Percentiles rank a stretch among this genome's conserved stretches.
Conservation (phyloP, 108 stramenopile species). For the Mediolabrus comicus region DNA sequence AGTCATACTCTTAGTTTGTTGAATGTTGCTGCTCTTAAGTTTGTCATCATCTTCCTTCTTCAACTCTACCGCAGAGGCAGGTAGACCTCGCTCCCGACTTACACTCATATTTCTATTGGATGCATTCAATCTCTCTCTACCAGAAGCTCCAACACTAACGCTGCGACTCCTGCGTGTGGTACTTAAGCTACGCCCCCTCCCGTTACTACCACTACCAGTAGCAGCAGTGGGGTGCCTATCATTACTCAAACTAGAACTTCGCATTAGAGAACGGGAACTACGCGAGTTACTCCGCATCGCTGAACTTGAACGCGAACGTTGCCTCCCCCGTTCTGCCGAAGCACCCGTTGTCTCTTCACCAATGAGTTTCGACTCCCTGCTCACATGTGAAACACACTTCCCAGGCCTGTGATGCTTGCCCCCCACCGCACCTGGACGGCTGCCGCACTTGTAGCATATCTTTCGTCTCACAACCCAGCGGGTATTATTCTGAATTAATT, state of each 20-base stretch:
- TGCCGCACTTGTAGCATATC: conserved; percentile 48
- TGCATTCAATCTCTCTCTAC: neutral
- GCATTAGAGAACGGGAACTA: neutral
- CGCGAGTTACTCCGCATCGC: neutral
- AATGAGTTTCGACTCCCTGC: neutral
- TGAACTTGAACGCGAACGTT: neutral
- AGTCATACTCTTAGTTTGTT: neutral
- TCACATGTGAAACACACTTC: conserved; percentile 1
- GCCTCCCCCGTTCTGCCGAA: neutral
- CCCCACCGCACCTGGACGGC: neutral
- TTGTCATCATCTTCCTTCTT: neutral
- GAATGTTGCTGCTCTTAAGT: neutral
- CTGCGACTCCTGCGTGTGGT: neutral
- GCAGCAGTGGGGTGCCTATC: neutral
- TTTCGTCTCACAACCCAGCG: conserved; percentile 45
- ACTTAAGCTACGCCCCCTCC: neutral
- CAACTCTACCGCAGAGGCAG: neutral
- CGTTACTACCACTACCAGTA: neutral
- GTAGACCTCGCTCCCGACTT: neutral
- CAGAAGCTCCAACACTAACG: neutral
- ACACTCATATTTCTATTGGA: neutral
- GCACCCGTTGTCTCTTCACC: neutral
- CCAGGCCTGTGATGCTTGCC: conserved; percentile 9
- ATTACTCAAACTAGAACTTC: neutral
- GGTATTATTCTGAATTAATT: conserved; percentile 30